Base-by-base conservation (phyloP, 1,284 basidiomycete genomes). In the Xerocomus minutiporus region DNA sequence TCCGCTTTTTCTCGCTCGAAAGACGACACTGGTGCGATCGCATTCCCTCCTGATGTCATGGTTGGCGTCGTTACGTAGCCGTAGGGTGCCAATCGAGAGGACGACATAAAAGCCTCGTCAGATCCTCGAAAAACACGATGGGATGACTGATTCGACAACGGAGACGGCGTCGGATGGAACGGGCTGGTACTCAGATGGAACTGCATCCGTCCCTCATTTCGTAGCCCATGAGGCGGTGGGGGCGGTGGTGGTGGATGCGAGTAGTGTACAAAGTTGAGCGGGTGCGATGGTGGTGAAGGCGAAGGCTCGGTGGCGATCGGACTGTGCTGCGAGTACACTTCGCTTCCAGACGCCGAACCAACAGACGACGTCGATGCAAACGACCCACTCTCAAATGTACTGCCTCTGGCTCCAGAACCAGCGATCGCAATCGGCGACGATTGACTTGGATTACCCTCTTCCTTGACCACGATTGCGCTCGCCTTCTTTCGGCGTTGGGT, bases 221-320 rank as follows among this genome's bases (percentile, higher is more conserved):
- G 69, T 15, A 67, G 36, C 34, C 60, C 60, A 47, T 66, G 67
- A 2, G 23, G 25, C 42, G 39, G 11, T 9, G 52, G 52, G 17
- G 58, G 61, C 4, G 52, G 54, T 5, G 64, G 57, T 0, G 65
- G 54, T 5, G 66, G 68, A 46, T 70, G 67, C 3, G 65, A 68
- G 56, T 83, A 83, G 52, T 82, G 76, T 46, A 78, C 75, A 65
- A 83, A 85, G 53, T 69, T 77, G 64, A 79, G 68, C 51, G 67
- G 71, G 42, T 72, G 69, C 17, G 77, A 70, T 9, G 82, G 78
- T 12, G 83, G 82, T 28, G 82, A 81, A 11, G 84, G 83, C n/a
- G 83, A 84, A 4, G 80, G 76, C 42, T 73, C 71, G 42, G 66
- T 66, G 42, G 65, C 61, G 50, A 72, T 62, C 25, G 71, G 72